Base-by-base conservation (phyloP, 129 eudicot genomes). In the Tanacetum coccineum region DNA sequence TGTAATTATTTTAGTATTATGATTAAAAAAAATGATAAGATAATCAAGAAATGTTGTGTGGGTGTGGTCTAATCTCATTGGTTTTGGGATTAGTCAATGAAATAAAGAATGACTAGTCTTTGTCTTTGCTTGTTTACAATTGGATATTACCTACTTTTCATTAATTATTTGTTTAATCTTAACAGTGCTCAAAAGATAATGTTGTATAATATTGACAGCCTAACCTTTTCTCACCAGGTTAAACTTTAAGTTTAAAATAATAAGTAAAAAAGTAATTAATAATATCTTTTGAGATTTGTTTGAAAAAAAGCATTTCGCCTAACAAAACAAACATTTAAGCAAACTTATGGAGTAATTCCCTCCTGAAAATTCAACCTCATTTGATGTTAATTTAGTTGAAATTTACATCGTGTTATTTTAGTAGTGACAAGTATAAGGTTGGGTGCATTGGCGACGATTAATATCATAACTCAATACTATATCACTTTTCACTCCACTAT, bases 61-160 rank as follows among this genome's bases (percentile, higher is more conserved):
- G 79, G 49, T 48, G 56, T 68, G 74, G 74, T 75, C 39, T 75
- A 50, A 60, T 60, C 62, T 67, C 70, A 75, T 75, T 59, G 79
- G 74, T 49, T 68, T 50, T 49, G 70, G 70, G 49, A 49, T 67
- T 60, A 50, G 73, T 67, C 78, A 74, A 74, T 42, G 70, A 57
- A 49, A 65, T 59, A 59, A 59, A 63, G 68, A 30, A 75, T 61
- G 67, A 67, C 62, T 25, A 40, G 74, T 45, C 74, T 74, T 67
- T 50, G 74, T 45, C 74, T 74, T 67, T 50, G 64, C 57, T 50
- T 40, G 26, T 68, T 69, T 68, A 75, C 79, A 60, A 75, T 60
- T 75, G 74, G 70, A 68, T 68, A 48, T 57, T 67, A 67, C 79
- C 74, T 60, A 75, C 74, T 67, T 75, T 75, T 15, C 59, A 75